These are phyloP conservation scores for Solanum hybrid DNA, from an alignment of 305 asterid genomes.

Conservation along the genomic window DNA sequence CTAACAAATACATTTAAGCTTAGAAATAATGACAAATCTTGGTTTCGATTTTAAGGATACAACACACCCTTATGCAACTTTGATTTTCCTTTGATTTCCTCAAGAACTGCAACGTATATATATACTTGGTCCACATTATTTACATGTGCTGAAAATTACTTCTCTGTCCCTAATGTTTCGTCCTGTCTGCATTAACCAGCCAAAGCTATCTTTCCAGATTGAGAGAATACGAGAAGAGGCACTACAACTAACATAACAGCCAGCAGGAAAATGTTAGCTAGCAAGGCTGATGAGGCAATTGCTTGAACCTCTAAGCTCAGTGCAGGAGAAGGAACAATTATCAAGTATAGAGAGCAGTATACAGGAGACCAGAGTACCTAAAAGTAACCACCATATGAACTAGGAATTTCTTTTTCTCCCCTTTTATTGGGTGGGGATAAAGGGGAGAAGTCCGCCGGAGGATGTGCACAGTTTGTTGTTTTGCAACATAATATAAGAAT, in stretches of 20 bases:
- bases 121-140: neutral
- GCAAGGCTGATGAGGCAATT: neutral
- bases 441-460: neutral
- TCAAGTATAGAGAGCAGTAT: neutral
- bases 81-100: neutral
- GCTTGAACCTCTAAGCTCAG: neutral
- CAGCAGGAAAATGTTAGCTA: neutral
- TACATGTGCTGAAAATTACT: neutral
- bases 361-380: neutral
- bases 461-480: neutral
- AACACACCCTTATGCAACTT: neutral
- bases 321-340: neutral
- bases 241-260: neutral
- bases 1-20: neutral
- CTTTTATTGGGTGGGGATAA: neutral
- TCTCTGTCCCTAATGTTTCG: neutral
- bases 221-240: neutral
- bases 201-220: neutral
- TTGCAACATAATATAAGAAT: neutral
- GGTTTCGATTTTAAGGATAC: neutral
- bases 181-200: neutral
- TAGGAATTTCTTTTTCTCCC: neutral
- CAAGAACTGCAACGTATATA: neutral
- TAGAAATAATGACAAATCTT: neutral
- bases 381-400: neutral